Evolutionary conservation across 2,329 filamentous ascomycete species (phyloP).

Genomic region (Myriosclerotinia curreyana): DNA sequence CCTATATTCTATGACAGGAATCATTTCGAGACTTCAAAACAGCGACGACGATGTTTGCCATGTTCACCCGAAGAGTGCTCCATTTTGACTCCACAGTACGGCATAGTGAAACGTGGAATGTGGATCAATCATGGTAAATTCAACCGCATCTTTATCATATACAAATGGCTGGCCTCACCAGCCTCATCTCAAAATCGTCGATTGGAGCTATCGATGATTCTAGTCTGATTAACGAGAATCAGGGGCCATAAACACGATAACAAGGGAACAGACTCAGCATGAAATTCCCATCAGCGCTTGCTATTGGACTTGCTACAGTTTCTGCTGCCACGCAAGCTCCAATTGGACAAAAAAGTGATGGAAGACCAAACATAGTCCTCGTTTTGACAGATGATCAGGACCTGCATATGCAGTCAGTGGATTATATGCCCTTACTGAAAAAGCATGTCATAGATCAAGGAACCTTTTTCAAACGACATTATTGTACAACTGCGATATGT

Average conservation of each 20-base stretch:
- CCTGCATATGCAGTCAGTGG: slow-evolving; percentile 55
- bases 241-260: not conserved
- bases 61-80: not conserved
- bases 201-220: slow-evolving; percentile 1
- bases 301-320: slow-evolving; percentile 24
- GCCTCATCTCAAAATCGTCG: not conserved
- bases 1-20: not conserved
- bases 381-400: slow-evolving; percentile 66
- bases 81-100: not conserved
- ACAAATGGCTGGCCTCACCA: not conserved
- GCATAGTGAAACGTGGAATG: not conserved
- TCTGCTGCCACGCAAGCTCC: slow-evolving; percentile 24
- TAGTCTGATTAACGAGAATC: not conserved
- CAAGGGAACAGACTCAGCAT: slow-evolving; percentile 2
- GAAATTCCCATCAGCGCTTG: slow-evolving; percentile 4
- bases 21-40: not conserved
- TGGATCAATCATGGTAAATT: slow-evolving; percentile 1
- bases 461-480: slow-evolving; percentile 55
- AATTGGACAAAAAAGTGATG: slow-evolving; percentile 20
- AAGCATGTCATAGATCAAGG: slow-evolving; percentile 55
- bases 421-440: slow-evolving; percentile 55
- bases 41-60: not conserved
- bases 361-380: slow-evolving; percentile 57
- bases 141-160: not conserved
- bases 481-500: slow-evolving; percentile 59